Base-by-base conservation (phyloP, 2,329 filamentous ascomycete species). In the Fusarium fracticaudum region DNA sequence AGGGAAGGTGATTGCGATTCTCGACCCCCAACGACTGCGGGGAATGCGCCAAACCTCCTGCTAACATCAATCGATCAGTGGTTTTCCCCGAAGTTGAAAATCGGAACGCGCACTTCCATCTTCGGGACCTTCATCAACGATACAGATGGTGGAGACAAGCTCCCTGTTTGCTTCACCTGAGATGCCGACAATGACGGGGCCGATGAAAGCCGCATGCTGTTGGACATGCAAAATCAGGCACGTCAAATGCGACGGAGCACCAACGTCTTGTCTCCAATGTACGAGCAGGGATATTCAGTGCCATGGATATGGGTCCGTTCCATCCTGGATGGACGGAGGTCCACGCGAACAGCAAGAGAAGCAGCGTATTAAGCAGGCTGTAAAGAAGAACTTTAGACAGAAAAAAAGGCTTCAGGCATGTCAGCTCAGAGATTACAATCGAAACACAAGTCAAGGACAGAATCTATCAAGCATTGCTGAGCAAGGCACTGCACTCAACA, bases 401-500 rank as follows among this genome's bases (percentile, higher is more conserved):
- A 20, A 35, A 5, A 51, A 35, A 10, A 24, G 31, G 4, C 31
- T 51, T 4, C 48, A 51, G 12, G 31, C 31, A 14, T 22, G 31
- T 5, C 31, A n/a, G 3, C 48, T 18, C 1, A 20, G 48, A 51
- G 31, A 24, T 11, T 2, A 8, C 6, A 24, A 35, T 35, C 15
- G 1, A 12, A 13, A 33, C 4, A 3, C 29, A 1, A 18, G 2
- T 18, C 29, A n/a, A 33, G 47, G 0, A 18, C 15, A 18, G 3
- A 50, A 11, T 17, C 22, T 10, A 10, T 9, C 29, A 1, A 24
- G 5, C 2, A 3, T 9, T 50, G 5, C 15, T 33, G 12, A 3
- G n/a, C 5, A 14, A 13, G 15, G 3, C 15, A 33, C 9, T 13
- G 29, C 18, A 5, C 0, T 3, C 22, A 1, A 5, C 0, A 18